Conservation (phyloP, 257 asterid species). For the Solanum bukasovii region DNA sequence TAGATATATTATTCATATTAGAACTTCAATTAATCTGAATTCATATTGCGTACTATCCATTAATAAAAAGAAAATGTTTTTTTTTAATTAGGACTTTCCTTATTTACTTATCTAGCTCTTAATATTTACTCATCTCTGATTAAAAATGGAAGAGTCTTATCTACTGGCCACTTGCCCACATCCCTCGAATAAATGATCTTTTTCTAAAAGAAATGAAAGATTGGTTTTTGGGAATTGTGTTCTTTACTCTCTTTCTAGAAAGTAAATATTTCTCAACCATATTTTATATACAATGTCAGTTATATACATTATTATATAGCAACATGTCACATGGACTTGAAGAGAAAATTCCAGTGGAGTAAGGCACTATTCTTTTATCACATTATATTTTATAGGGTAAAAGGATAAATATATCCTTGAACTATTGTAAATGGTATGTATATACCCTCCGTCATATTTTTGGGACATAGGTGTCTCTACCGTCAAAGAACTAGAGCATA, state of each 20-base stretch:
- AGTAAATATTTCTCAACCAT: background rate
- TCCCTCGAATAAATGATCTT: background rate
- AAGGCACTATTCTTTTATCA: no score
- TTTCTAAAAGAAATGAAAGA: background rate
- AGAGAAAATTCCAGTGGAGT: no score
- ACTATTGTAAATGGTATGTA: no score
- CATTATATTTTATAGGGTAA: background rate
- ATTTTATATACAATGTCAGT: background rate
- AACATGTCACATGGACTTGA: no score
- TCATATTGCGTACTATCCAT: accelerated
- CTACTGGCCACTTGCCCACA: background rate
- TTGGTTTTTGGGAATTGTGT: background rate
- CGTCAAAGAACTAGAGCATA: no score
- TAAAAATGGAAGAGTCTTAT: background rate
- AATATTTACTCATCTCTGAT: background rate
- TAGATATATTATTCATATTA: background rate
- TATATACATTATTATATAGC: no score
- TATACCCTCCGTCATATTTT: no score
- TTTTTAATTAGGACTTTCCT: background rate
- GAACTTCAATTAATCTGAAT: background rate
- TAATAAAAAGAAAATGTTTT: background rate
- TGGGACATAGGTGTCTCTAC: no score
- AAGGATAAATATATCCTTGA: no score
- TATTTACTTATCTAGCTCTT: no score
- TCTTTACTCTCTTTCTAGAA: background rate